Conservation (phyloP, 225 moss, liverwort and hornwort species). For the Anthoceros angustus region DNA sequence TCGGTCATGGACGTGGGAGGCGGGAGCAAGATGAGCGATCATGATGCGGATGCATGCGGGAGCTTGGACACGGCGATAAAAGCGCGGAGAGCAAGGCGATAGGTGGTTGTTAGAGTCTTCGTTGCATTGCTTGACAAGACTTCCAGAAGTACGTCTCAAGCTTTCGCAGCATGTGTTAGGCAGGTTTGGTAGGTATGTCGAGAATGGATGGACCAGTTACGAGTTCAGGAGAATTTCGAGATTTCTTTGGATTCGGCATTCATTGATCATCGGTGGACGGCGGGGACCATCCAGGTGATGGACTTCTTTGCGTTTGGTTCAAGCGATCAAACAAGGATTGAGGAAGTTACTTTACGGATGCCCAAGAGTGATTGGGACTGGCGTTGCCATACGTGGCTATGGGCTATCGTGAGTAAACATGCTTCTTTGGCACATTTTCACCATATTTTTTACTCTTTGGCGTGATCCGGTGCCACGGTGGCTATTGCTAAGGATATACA, state of each 20-base stretch:
- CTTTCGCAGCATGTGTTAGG: background rate
- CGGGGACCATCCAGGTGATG: no score
- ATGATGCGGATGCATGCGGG: no score
- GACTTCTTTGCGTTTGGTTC: background rate
- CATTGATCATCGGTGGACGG: no score
- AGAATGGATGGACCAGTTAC: background rate
- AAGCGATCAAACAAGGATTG: background rate
- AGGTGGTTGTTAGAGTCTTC: no score
- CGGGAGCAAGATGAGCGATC: no score
- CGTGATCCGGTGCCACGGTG: no score
- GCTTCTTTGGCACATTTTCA: background rate
- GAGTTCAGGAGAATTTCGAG: background rate
- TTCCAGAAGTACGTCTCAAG: background rate
- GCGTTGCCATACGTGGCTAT: background rate
- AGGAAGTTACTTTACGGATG: background rate
- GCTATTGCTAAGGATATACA: no score
- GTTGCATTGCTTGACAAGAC: background rate
- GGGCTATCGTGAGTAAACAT: background rate
- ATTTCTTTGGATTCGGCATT: background rate
- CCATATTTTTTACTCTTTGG: slow-evolving; percentile 3
- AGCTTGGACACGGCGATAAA: no score
- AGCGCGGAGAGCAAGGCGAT: no score
- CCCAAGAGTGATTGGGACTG: background rate
- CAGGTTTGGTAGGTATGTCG: background rate
- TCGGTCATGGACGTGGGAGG: no score